These are phyloP conservation scores for Wickerhamomyces chambardii DNA, from an alignment of 805 yeast species.

Conservation along the genomic window DNA sequence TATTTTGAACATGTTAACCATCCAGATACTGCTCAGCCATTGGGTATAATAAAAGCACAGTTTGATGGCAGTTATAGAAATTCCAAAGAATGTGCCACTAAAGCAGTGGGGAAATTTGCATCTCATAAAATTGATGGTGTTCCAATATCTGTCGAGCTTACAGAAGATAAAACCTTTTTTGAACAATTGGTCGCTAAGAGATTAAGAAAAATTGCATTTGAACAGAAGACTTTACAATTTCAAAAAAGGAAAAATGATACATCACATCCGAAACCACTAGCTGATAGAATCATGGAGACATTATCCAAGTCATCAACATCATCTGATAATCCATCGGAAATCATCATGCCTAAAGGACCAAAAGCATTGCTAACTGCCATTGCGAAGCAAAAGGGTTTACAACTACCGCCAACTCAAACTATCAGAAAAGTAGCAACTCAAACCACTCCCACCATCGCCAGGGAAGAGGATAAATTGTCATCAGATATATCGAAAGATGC, in stretches of 20 bases:
- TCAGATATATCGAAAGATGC: neutral
- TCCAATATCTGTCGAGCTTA: slow-evolving; percentile 42
- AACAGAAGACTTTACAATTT: neutral
- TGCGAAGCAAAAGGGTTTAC: slow-evolving; percentile 1
- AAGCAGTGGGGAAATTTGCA: slow-evolving; percentile 32
- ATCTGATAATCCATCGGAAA: no score
- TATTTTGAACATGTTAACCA: slow-evolving; percentile 55
- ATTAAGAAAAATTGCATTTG: neutral
- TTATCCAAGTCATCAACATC: no score
- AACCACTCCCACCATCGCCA: neutral
- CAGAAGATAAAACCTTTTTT: slow-evolving; percentile 31
- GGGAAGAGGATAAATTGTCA: neutral
- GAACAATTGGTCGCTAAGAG: slow-evolving; percentile 16
- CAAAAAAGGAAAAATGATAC: slow-evolving; percentile 15
- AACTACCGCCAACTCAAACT: neutral
- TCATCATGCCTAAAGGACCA: slow-evolving; percentile 19
- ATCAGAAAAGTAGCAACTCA: neutral
- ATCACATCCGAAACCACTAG: slow-evolving; percentile 20
- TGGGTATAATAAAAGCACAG: slow-evolving; percentile 59
- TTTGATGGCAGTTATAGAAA: slow-evolving; percentile 42
- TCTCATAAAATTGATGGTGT: slow-evolving; percentile 42
- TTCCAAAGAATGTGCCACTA: slow-evolving; percentile 38
- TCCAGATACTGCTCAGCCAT: slow-evolving; percentile 68
- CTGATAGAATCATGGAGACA: slow-evolving; percentile 4
- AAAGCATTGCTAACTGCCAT: slow-evolving; percentile 12